A percentile compares a stretch with the other conserved stretches of the same genome.
phyloP scores from a whole-genome alignment of 2,329 filamentous ascomycete species.

The Venturiaceae sp. region DNA sequence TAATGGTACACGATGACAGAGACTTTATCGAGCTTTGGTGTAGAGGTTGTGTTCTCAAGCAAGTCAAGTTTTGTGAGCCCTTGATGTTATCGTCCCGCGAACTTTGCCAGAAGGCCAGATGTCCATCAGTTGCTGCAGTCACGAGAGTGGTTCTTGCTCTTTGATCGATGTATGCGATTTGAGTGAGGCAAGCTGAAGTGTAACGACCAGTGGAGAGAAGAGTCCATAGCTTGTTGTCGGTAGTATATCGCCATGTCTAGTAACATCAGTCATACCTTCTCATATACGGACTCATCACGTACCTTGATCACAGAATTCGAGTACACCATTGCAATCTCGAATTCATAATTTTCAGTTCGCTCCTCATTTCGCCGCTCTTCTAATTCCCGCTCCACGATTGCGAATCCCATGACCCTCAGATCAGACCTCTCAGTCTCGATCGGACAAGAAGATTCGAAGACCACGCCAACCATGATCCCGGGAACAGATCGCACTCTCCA shows the following conservation, averaged over 20 bases:
- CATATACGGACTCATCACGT: constrained; percentile 12
- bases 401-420: constrained; percentile 73
- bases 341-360: constrained; percentile 17
- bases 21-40: constrained; percentile 78
- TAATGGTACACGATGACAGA: constrained; percentile 25
- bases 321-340: constrained; percentile 61
- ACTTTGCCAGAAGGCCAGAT: constrained; percentile 52
- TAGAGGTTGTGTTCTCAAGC: constrained; percentile 14
- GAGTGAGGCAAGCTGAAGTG: constrained; percentile 57
- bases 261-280: constrained; percentile 11
- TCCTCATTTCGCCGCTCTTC: constrained; percentile 13
- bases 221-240: constrained; percentile 8
- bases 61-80: constrained; percentile 1
- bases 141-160: constrained; percentile 33
- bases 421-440: constrained; percentile 48
- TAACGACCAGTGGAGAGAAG: constrained; percentile 30
- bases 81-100: background rate
- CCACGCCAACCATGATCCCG: constrained; percentile 41
- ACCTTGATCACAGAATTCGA: constrained; percentile 74
- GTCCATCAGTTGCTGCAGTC: constrained; percentile 74
- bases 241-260: constrained; percentile 35
- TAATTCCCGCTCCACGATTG: constrained; percentile 32
- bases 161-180: constrained; percentile 33
- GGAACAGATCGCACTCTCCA: constrained; percentile 59
- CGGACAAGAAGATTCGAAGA: constrained; percentile 41